Evolutionary conservation across 768 basidiomycete species (phyloP).

Genomic region (Trametes sanguinea): DNA sequence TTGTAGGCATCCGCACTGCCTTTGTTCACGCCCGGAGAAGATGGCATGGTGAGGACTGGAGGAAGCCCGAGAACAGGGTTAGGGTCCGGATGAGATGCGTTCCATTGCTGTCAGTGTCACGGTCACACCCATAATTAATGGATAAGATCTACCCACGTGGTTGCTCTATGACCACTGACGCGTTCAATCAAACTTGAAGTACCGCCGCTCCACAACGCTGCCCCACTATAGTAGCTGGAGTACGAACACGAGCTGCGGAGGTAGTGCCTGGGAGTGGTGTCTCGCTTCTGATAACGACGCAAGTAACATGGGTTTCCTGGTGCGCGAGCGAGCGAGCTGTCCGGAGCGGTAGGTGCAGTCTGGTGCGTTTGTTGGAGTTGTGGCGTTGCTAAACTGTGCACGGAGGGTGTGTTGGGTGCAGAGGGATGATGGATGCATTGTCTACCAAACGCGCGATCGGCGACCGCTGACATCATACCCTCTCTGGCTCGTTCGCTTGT

Average conservation of each 20-base stretch:
- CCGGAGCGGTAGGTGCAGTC: not conserved
- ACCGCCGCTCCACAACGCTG: conserved; percentile 11
- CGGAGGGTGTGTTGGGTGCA: not conserved
- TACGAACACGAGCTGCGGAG: not conserved
- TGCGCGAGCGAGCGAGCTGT: not conserved
- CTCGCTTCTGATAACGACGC: not conserved
- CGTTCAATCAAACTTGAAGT: conserved; percentile 5
- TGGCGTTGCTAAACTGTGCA: conserved; percentile 10
- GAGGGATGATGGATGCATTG: not conserved
- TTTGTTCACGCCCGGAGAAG: too few relatives aligned
- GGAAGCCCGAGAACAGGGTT: conserved; percentile 1
- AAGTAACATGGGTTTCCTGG: not conserved
- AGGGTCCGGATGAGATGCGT: not conserved
- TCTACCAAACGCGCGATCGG: conserved; percentile 10
- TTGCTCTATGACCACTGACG: not conserved
- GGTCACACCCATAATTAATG: not conserved
- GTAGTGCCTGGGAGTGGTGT: not conserved
- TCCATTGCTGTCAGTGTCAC: conserved; percentile 5
- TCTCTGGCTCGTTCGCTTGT: not conserved
- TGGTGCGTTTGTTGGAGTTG: conserved; percentile 10
- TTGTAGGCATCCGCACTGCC: too few relatives aligned
- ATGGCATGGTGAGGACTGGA: too few relatives aligned
- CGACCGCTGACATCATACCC: conserved; percentile 19
- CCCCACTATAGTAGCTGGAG: not conserved
- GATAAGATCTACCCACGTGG: not conserved